Evolutionary conservation across 345 rosid species (phyloP), one percentile per base, ranked within the genome.

Genomic region (Theobroma cacao): DNA sequence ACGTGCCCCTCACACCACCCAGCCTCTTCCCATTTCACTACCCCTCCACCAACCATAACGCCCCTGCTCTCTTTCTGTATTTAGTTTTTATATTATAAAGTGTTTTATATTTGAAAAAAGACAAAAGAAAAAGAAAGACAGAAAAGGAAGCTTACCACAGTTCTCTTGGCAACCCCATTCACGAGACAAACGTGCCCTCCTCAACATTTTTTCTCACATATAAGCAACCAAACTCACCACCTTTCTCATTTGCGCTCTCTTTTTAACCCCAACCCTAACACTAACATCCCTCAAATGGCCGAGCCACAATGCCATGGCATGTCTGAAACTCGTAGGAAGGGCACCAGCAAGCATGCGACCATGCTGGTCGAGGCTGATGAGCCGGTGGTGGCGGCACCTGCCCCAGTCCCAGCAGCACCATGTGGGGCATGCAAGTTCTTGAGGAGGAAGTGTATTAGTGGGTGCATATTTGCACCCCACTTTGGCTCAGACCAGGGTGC

Each of bases 351-450:
- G 80, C 86, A 82, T 48, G 59, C 71, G n/a, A 33, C 75, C 31
- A 30, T 12, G n/a, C 18, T 68, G 7, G 61, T 8, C 2, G 79
- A 56, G 55, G 56, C 45, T 0, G 66, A 20, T 5, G 14, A 72
- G 47, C 56, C 75, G 5, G 61, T 7, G 55, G 50, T 63, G 24
- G 61, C 82, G 0, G 81, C 86, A 4, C 71, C 90, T 0, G 77
- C 84, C 4, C 85, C 95, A 1, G 28, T 22, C 26, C 80, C 80
- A 31, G 15, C 68, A 3, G 38, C 80, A 1, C 99, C 99, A 1
- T 95, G 99, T 7, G 99, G 99, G 28, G 99, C 99, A 56, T 95
- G 99, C 80, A 95, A 93, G 89, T 95, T 95, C 89, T 83, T 95
- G 82, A 90, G 99, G 86, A 89, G 99, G 84, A 95, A 92, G 81